Conservation (phyloP, 2,329 filamentous ascomycete genomes). For the Phialocephala subalpina region DNA sequence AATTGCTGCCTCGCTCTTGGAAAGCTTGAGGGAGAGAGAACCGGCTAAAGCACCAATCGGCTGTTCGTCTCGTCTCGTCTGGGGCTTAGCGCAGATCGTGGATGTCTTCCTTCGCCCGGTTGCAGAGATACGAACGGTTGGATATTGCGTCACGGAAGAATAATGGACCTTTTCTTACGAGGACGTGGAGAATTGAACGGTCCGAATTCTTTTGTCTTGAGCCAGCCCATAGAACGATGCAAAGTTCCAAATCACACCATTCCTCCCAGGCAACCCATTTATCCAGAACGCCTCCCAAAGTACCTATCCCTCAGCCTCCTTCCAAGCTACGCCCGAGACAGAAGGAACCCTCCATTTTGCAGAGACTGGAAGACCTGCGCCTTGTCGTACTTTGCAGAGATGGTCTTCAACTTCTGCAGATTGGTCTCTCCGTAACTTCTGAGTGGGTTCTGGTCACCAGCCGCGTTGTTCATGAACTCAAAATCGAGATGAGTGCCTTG, state of each 20-base stretch:
- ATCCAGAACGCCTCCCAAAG: background rate
- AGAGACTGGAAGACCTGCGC: slow-evolving; percentile 11
- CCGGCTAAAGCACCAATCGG: background rate
- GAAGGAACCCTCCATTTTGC: slow-evolving; percentile 13
- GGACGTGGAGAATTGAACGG: too few species aligned
- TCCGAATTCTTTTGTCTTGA: too few species aligned
- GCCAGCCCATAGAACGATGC: too few species aligned
- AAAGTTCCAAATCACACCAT: background rate
- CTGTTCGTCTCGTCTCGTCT: background rate
- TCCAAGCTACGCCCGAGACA: background rate
- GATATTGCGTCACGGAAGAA: too few species aligned
- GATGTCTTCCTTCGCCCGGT: too few species aligned
- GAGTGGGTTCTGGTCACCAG: slow-evolving; percentile 13
- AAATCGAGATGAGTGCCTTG: slow-evolving; percentile 7
- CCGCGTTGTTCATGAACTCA: slow-evolving; percentile 13
- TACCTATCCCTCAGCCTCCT: background rate
- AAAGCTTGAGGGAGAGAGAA: background rate
- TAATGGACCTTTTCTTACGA: too few species aligned
- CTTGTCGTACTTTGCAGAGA: slow-evolving; percentile 11
- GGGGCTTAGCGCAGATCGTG: slow-evolving; percentile 3
- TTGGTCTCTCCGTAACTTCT: slow-evolving; percentile 7
- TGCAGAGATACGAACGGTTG: too few species aligned
- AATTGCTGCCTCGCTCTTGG: background rate
- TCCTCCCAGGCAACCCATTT: background rate
- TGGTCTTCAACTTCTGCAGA: slow-evolving; percentile 5